Conservation (phyloP, 495 filamentous ascomycete genomes). For the Podospora fimiseda region DNA sequence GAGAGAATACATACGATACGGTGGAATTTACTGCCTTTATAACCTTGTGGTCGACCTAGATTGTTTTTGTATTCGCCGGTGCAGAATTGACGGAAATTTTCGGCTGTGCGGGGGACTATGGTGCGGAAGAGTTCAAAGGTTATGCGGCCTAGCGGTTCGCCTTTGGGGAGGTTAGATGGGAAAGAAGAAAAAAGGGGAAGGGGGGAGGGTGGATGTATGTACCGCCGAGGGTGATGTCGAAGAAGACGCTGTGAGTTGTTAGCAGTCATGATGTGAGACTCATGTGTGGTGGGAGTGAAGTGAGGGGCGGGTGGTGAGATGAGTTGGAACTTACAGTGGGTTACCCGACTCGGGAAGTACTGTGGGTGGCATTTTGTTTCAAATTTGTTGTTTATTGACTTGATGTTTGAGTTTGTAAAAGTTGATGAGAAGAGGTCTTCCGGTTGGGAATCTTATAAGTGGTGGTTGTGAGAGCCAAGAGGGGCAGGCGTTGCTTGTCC, state of each 20-base stretch:
- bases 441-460: no score
- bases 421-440: background rate
- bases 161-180: slow-evolving; percentile 36
- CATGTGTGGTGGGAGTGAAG: no score
- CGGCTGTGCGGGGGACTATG: slow-evolving; percentile 78
- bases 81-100: slow-evolving; percentile 97
- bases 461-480: no score
- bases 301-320: no score
- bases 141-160: slow-evolving; percentile 83
- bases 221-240: slow-evolving; percentile 91
- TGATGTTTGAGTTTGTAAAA: background rate
- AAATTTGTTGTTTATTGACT: no score
- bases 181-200: background rate
- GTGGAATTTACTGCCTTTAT: slow-evolving; percentile 92
- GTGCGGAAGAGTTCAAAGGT: slow-evolving; percentile 91
- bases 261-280: background rate
- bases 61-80: slow-evolving; percentile 84
- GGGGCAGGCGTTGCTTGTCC: no score
- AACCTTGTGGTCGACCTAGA: slow-evolving; percentile 78
- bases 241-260: slow-evolving; percentile 65
- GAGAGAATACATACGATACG: slow-evolving; percentile 66
- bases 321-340: slow-evolving; percentile 40
- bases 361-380: slow-evolving; percentile 43
- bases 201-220: slow-evolving; percentile 24
- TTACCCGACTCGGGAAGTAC: slow-evolving; percentile 48